phyloP scores from a whole-genome alignment of 2,329 filamentous ascomycete species.

The Penicillium palitans region DNA sequence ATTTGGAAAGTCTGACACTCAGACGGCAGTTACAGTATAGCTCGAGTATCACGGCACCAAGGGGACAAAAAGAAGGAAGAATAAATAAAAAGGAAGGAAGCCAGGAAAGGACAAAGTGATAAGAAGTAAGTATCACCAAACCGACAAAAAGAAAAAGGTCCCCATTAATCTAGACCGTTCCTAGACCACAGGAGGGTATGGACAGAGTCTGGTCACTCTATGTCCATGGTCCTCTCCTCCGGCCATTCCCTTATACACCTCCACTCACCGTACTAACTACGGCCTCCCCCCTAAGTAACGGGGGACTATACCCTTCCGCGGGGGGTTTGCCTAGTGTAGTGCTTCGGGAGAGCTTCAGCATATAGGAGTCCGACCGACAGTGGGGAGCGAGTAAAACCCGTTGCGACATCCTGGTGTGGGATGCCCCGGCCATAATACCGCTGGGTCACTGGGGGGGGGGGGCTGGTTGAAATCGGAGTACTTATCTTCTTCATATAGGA shows the following conservation, averaged over 20 bases:
- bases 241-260: not conserved
- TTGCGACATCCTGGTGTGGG: not conserved
- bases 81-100: not conserved
- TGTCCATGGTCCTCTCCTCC: conserved; percentile 1
- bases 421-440: not conserved
- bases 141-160: not conserved
- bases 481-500: not conserved
- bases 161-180: not conserved
- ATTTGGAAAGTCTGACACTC: not conserved
- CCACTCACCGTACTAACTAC: not conserved
- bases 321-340: not conserved
- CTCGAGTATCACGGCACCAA: not conserved
- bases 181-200: not conserved
- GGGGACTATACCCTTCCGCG: not conserved
- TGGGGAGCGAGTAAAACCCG: not conserved
- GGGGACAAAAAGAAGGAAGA: too few relatives aligned
- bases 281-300: not conserved
- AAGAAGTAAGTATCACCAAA: too few relatives aligned
- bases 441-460: not conserved
- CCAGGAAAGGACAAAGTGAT: not conserved
- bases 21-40: not conserved
- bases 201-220: not conserved
- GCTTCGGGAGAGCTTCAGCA: not conserved
- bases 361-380: not conserved
- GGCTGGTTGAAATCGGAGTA: not conserved